Evolutionary conservation across 768 basidiomycete genomes (phyloP), one percentile per base, ranked within the genome.

Genomic region (Rhodocollybia butyracea): DNA sequence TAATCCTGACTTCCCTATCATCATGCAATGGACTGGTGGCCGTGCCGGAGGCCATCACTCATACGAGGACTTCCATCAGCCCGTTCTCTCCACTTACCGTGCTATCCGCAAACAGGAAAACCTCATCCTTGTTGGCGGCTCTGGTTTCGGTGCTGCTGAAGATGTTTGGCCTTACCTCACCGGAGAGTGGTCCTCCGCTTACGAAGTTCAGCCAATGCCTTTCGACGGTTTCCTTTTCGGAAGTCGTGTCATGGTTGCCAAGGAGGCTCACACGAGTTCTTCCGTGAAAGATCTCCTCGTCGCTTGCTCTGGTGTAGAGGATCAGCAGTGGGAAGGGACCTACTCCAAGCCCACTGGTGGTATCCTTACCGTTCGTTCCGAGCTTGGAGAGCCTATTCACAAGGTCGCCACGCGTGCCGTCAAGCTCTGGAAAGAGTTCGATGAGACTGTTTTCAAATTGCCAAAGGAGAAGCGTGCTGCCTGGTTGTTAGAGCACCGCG

Each of bases 381-480:
- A 99, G 77, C 83, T 99, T 46, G 95, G 95, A 38, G 97, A 99
- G 71, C 97, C 97, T 11, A 98, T 98, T 63, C 97, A 99, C 78
- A 99, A 99, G 78, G 91, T 99, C 66, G 95, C 97, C 31, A 99
- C 88, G 39, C 90, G 97, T 46, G 97, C 83, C 32, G 92, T 99
- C 70, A 98, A 91, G 78, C 79, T 99, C 39, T 99, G 97, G 97
- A 94, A 94, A 71, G 95, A 98, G 76, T 98, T 98, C 68, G 97
- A 99, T 65, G 87, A 96, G 63, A 92, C 87, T 22, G 90, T 99
- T 55, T 99, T 98, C 82, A 89, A 87, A 69, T 70, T 98, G 62
- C 87, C 96, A 10, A 93, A 94, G 76, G 97, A 98, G 76, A 99
- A 99, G 80, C 88, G 96, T 45, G 79, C 72, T 13, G 80, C 83